Base-by-base conservation (phyloP, 2,329 filamentous ascomycete genomes). In the Graphiopsis chlorocephala region DNA sequence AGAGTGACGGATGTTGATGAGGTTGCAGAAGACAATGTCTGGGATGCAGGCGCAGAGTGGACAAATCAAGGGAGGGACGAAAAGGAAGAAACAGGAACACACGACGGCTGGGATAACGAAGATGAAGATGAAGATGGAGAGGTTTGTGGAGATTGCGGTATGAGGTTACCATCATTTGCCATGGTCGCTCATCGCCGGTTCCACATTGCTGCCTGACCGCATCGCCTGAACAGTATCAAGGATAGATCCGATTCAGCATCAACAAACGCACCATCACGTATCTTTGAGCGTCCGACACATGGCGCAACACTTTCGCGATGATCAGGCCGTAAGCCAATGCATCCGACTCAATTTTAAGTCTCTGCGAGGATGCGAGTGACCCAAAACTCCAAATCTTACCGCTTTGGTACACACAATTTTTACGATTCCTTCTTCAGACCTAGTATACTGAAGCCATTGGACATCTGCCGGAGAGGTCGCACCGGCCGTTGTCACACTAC, bases 91-190 rank as follows among this genome's bases (percentile, higher is more conserved):
- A 45, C 3, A 45, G 53, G 10, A 0, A 15, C 53, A n/a, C 29
- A 65, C 4, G 61, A 57, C 8, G 67, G 61, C 10, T 72, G 70
- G 71, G 66, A 69, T 25, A 12, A 20, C 23, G 68, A 71, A 12
- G 68, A 71, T 7, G 68, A 59, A 7, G 67, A 69, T 12, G 65
- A 56, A 28, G 67, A 68, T 47, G 67, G 68, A 25, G 67, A 65
- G 10, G 56, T 64, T 42, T 75, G 78, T 78, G 15, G 68, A 2
- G 69, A 78, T 11, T 89, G 87, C 66, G 84, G 83, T 11, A 79
- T 84, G 59, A 68, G 74, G 3, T 82, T 89, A 68, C 86, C 86
- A 4, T 59, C 74, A 0, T 90, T 89, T 75, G 86, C 86, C 6
- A 79, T 86, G 74, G 71, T 78, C 5, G 86, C 87, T 4, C 87